phyloP scores from a whole-genome alignment of 345 rosid species.

The Noccaea caerulescens region DNA sequence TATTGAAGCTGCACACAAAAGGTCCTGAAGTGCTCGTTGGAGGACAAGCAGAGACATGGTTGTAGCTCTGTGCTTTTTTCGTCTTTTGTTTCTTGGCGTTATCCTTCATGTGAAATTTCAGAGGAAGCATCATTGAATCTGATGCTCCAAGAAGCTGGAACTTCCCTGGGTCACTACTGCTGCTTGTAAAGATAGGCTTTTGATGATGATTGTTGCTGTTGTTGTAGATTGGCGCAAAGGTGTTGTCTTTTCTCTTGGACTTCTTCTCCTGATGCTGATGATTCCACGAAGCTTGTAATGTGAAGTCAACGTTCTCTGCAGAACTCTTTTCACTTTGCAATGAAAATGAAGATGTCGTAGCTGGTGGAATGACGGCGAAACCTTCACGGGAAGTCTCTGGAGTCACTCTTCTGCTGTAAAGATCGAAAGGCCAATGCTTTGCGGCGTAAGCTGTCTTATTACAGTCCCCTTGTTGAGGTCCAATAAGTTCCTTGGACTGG shows the following conservation, averaged over 20 bases:
- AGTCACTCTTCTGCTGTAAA: slow-evolving; percentile 46
- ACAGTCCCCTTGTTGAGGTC: slow-evolving; percentile 44
- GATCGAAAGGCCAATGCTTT: slow-evolving; percentile 50
- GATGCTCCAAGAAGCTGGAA: slow-evolving; percentile 48
- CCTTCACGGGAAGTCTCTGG: slow-evolving; percentile 47
- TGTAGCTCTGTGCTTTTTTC: slow-evolving; percentile 32
- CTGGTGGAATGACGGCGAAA: slow-evolving; percentile 43
- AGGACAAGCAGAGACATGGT: slow-evolving; percentile 37
- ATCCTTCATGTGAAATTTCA: slow-evolving; percentile 42
- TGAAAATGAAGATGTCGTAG: slow-evolving; percentile 56
- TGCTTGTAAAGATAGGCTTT: slow-evolving; percentile 43
- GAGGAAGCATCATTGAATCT: slow-evolving; percentile 52
- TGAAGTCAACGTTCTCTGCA: slow-evolving; percentile 44
- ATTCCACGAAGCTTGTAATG: slow-evolving; percentile 48
- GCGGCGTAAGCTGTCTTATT: slow-evolving; percentile 40
- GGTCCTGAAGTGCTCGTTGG: slow-evolving; percentile 41
- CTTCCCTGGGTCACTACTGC: slow-evolving; percentile 45
- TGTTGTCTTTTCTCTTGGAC: slow-evolving; percentile 49
- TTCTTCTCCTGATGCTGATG: slow-evolving; percentile 46
- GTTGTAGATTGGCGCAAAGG: slow-evolving; percentile 38
- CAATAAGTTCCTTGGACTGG: slow-evolving; percentile 51
- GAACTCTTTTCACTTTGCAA: slow-evolving; percentile 51
- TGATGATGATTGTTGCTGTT: slow-evolving; percentile 37
- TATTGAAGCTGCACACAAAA: slow-evolving; percentile 60
- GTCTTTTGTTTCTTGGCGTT: slow-evolving; percentile 47